Percentiles rank a stretch among this genome's conserved stretches.
These are phyloP conservation scores for Ceratocystiopsis minuta DNA, from an alignment of 2,329 filamentous ascomycete species.

Conservation along the genomic window DNA sequence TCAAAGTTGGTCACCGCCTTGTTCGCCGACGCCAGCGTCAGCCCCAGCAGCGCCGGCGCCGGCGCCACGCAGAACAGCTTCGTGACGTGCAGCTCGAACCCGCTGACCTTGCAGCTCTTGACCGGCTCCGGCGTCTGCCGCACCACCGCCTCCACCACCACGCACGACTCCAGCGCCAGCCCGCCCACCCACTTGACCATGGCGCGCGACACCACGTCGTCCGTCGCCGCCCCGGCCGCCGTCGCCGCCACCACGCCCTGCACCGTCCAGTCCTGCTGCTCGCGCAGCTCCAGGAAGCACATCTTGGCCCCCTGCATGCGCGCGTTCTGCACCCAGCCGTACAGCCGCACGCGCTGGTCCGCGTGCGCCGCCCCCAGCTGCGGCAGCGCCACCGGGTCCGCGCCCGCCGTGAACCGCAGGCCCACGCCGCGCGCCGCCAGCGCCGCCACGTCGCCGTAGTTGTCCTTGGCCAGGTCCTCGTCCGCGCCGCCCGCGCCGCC, in stretches of 20 bases:
- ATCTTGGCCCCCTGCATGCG: slow-evolving; percentile 82
- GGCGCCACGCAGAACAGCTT: slow-evolving; percentile 65
- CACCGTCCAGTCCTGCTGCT: slow-evolving; percentile 57
- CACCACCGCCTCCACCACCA: slow-evolving; percentile 63
- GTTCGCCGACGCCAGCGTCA: slow-evolving; percentile 38
- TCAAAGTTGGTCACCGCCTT: slow-evolving; percentile 38
- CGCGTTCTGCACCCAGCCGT: slow-evolving; percentile 73
- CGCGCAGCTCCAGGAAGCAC: slow-evolving; percentile 70
- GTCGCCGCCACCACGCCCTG: slow-evolving; percentile 57
- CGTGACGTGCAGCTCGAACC: slow-evolving; percentile 72
- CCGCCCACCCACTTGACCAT: slow-evolving; percentile 86
- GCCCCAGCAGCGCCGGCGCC: slow-evolving; percentile 36
- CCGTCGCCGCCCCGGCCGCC: slow-evolving; percentile 23
- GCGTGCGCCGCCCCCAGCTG: slow-evolving; percentile 45
- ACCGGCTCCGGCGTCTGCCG: slow-evolving; percentile 73
- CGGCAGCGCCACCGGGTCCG: slow-evolving; percentile 40
- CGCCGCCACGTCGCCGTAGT: slow-evolving; percentile 43
- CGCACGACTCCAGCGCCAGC: slow-evolving; percentile 63
- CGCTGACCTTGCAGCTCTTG: slow-evolving; percentile 65
- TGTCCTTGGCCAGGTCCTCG: slow-evolving; percentile 52
- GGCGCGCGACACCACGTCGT: slow-evolving; percentile 51
- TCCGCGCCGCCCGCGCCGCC: slow-evolving; percentile 41
- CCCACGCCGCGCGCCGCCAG: slow-evolving; percentile 24
- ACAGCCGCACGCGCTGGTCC: slow-evolving; percentile 55
- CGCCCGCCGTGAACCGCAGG: slow-evolving; percentile 30